phyloP scores from a whole-genome alignment of 345 rosid species.

The Citrus australasica region DNA sequence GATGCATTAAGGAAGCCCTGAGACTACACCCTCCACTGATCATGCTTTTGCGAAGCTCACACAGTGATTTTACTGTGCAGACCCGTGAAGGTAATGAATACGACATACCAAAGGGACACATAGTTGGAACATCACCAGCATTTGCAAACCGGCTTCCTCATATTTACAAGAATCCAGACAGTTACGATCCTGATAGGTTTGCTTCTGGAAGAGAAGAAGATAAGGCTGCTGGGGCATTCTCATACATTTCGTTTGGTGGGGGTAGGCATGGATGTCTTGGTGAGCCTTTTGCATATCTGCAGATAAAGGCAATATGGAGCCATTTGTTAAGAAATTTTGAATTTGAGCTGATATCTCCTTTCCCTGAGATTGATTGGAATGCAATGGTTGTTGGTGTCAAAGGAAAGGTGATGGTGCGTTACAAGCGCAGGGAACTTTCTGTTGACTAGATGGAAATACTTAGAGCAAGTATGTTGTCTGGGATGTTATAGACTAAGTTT shows the following conservation, averaged over 20 bases:
- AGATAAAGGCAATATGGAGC: conserved; percentile 99
- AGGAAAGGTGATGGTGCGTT: conserved; percentile 91
- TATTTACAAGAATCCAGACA: conserved; percentile 74
- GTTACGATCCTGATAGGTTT: conserved; percentile 82
- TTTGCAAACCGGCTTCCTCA: conserved; percentile 91
- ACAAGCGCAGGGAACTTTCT: conserved; percentile 55
- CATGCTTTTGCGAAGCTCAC: conserved; percentile 82
- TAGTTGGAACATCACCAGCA: conserved; percentile 92
- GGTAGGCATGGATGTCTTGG: conserved; percentile 99
- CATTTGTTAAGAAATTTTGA: conserved; percentile 93
- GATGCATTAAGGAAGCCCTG: conserved; percentile 94
- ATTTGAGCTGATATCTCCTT: conserved; percentile 79
- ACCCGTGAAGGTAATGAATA: conserved; percentile 74
- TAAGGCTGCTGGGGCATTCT: conserved; percentile 82
- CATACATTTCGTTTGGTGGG: conserved; percentile 90
- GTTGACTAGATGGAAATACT: conserved; percentile 13
- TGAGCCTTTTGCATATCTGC: conserved; percentile 95
- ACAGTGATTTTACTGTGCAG: conserved; percentile 79
- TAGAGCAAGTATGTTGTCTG: background rate
- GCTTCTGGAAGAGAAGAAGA: conserved; percentile 92
- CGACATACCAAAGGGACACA: conserved; percentile 94
- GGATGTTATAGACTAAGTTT: background rate
- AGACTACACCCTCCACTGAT: conserved; percentile 96
- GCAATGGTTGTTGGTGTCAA: conserved; percentile 99
- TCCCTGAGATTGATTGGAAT: conserved; percentile 98